Evolutionary conservation across 139 green algal species (phyloP), one percentile per base, ranked within the genome.

Genomic region (Dunaliella primolecta): DNA sequence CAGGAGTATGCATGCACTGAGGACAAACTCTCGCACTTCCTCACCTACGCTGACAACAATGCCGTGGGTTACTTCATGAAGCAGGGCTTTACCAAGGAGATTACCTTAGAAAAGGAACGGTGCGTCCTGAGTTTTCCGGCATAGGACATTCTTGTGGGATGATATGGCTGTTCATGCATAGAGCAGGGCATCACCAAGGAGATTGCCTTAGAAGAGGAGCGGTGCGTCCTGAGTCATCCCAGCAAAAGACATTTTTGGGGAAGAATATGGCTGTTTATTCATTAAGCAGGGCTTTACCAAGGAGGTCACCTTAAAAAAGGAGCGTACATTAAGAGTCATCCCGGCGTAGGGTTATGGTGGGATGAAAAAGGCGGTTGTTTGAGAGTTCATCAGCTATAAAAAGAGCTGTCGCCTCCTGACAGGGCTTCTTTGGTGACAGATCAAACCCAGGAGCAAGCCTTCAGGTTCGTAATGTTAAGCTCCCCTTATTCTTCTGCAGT

Each of bases 1-100:
- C 96, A 98, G 91, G 88, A 96, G 84, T 94, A 94, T 87, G 96
- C 95, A 1, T 89, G 89, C 32, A 90, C 91, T 15, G 82, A 85
- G 32, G 97, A 99, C 84, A 82, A 89, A 2, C 86, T 98, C 0
- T 92, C 89, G 23, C 90, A 96, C 87, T 98, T 99, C 83, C 92
- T 99, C n/a, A 99, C 97, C 0, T 99, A 99, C 82, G 97, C 97
- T 1, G 97, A 99, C 93, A 99, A 99, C 93, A 98, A 97, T 85
- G 97, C 97, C 0, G 96, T 99, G 24, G 97, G 97, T 0, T 99
- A 99, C 92, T 99, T 99, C 80, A 74, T 84, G 36, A 99, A 99
- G 91, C 97, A 99, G 81, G 94, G 92, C 27, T 99, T 98, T 91
- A 98, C 96, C 0, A 96, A 94, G 56, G 91, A 94, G 36, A 92